These are phyloP conservation scores for Sphagnurus paluster DNA, from an alignment of 1,284 basidiomycete genomes.

Conservation along the genomic window DNA sequence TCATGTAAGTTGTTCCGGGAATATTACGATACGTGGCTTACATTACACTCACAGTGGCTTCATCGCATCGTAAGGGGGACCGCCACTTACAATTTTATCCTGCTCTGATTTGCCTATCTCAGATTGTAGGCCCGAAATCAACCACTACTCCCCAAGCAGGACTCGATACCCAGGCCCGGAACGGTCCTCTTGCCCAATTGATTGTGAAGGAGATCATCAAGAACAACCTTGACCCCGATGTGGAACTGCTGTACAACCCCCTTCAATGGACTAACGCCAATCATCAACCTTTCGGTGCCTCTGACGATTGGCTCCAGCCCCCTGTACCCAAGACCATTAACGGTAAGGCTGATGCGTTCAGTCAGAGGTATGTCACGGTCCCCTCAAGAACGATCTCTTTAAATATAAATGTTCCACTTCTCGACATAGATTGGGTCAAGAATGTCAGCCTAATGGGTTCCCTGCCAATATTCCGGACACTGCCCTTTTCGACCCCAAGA, in stretches of 20 bases:
- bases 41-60: conserved; percentile 44
- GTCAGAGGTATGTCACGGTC: conserved; percentile 37
- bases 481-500: conserved; percentile 52
- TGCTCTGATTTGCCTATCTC: conserved; percentile 8
- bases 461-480: conserved; percentile 39
- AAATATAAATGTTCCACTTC: neutral
- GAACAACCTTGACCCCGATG: conserved; percentile 41
- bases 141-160: conserved; percentile 59
- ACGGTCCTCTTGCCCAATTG: conserved; percentile 52
- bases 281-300: conserved; percentile 41
- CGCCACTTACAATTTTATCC: neutral
- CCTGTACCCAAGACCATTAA: conserved; percentile 46
- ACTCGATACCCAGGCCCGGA: conserved; percentile 54
- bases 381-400: too few species aligned
- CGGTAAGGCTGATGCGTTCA: conserved; percentile 49
- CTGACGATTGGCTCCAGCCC: conserved; percentile 51
- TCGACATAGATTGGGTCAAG: conserved; percentile 47
- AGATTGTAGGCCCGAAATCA: conserved; percentile 57
- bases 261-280: conserved; percentile 50
- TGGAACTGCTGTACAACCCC: conserved; percentile 51
- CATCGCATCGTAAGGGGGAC: conserved; percentile 52
- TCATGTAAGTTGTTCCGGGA: conserved; percentile 40
- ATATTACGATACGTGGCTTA: conserved; percentile 5
- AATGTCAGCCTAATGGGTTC: conserved; percentile 51
- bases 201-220: conserved; percentile 49